phyloP scores from a whole-genome alignment of 2,329 filamentous ascomycete genomes.

The Monosporascus sp. region DNA sequence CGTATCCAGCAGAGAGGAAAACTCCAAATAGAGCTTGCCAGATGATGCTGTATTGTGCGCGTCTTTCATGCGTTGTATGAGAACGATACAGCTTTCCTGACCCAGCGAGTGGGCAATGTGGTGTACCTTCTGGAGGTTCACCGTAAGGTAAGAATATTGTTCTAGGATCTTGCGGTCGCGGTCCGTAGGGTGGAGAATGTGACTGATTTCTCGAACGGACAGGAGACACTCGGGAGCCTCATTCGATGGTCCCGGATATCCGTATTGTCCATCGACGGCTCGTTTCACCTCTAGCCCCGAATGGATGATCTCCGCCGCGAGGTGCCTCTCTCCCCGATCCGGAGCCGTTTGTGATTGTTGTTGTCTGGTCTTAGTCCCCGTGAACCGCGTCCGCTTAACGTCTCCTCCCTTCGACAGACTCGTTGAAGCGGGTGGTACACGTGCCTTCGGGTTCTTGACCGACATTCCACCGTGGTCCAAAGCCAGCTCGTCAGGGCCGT shows the following conservation, averaged over 20 bases:
- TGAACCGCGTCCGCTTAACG: constrained; percentile 16
- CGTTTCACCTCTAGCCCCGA: constrained; percentile 13
- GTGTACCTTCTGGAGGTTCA: constrained; percentile 14
- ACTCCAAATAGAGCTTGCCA: constrained; percentile 19
- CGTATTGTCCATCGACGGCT: constrained; percentile 15
- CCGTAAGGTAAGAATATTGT: constrained; percentile 13
- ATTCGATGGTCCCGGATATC: constrained; percentile 12
- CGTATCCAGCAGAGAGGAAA: constrained; percentile 10
- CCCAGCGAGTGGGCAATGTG: background rate
- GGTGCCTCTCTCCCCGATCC: background rate
- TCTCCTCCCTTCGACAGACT: constrained; percentile 19
- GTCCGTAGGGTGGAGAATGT: constrained; percentile 18
- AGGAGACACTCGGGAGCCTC: constrained; percentile 13
- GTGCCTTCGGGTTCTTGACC: constrained; percentile 7
- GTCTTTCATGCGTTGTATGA: constrained; percentile 3
- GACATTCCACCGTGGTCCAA: constrained; percentile 8
- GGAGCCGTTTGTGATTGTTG: background rate
- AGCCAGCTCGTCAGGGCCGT: constrained; percentile 17
- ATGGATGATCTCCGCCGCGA: constrained; percentile 8
- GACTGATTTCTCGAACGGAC: constrained; percentile 13
- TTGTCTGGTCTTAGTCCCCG: background rate
- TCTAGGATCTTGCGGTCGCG: constrained; percentile 7
- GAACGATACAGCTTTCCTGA: constrained; percentile 6
- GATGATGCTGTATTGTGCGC: constrained; percentile 1
- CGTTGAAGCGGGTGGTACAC: constrained; percentile 5